Evolutionary conservation across 768 basidiomycete genomes (phyloP).

Genomic region (Boletus rubropictus): DNA sequence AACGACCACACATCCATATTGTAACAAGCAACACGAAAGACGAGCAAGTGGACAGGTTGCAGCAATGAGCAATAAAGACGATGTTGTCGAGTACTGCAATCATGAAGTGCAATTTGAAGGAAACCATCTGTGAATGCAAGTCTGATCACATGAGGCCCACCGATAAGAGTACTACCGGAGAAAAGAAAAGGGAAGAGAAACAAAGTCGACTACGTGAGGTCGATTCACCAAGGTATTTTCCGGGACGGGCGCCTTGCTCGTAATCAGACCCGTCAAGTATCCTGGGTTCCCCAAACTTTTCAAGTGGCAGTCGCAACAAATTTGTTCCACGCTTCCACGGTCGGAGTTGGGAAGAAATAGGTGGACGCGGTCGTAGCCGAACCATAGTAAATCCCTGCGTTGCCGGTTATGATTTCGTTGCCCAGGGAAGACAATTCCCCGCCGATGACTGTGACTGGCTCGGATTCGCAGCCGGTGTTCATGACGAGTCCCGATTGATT

Average conservation of each 20-base stretch:
- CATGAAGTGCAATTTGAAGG: neutral
- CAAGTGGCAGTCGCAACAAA: constrained; percentile 41
- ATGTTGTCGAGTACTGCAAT: neutral
- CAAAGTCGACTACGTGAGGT: neutral
- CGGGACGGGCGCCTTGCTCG: neutral
- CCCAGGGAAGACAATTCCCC: constrained; percentile 47
- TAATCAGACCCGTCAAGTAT: neutral
- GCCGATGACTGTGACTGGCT: constrained; percentile 35
- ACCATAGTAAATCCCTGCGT: constrained; percentile 52
- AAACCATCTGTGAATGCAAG: neutral
- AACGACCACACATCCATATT: neutral
- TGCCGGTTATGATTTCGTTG: constrained; percentile 46
- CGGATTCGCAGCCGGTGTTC: constrained; percentile 18
- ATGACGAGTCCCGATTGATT: constrained; percentile 56
- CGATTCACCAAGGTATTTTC: neutral
- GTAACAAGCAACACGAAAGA: neutral
- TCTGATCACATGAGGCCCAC: neutral
- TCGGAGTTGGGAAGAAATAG: constrained; percentile 49
- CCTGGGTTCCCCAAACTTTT: neutral
- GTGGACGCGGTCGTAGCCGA: constrained; percentile 45
- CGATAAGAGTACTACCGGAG: neutral
- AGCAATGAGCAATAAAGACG: constrained; percentile 1
- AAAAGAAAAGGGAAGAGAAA: neutral
- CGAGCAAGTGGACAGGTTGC: neutral
- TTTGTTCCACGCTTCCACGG: constrained; percentile 50